Base-by-base conservation (phyloP, 2,329 filamentous ascomycete species). In the Pseudocercospora eumusae region DNA sequence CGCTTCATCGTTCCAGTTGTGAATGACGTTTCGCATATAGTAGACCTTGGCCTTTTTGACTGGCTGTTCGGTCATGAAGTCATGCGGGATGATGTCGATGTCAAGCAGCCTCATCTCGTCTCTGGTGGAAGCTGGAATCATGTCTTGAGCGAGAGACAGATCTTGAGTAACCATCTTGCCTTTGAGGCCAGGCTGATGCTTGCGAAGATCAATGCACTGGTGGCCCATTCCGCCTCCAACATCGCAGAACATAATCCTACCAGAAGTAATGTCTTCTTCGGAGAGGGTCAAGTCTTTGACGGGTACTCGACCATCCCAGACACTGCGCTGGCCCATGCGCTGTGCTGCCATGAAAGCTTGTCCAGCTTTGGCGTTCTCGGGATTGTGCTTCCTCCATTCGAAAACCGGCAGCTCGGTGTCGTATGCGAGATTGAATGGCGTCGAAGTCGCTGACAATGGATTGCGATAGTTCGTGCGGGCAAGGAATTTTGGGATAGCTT, bases 291-390 rank as follows among this genome's bases (percentile, higher is more conserved):
- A 33, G 33, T 63, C 56, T 7, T 59, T 20, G 21, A 64, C 45
- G 15, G 57, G 31, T 4, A 61, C 61, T 4, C 36, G 45, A 33
- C 52, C 56, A 23, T 62, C 60, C 60, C 57, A 59, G 21, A 62
- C 55, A 31, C 59, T 62, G 15, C 45, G 49, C 47, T 62, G 63
- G n/a, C 63, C 59, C 33, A 62, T 60, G 15, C 63, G 56, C 33
- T 64, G 63, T 36, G 63, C 63, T 13, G 63, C 63, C 63, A 64
- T 62, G 56, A 62, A 64, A 10, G 52, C 63, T 25, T 62, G 59
- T 8, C 60, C 63, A 40, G 47, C 60, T 54, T 64, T 64, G 56
- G 52, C 50, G 33, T 62, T 64, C 31, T 62, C 57, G n/a, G 60
- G 56, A 31, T 64, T 57, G 20, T 58, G 54, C 28, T 61, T 57